A percentile compares a stretch with the other conserved stretches of the same genome.
Conservation (phyloP, 1,284 basidiomycete genomes). For the Gymnopus androsaceus region DNA sequence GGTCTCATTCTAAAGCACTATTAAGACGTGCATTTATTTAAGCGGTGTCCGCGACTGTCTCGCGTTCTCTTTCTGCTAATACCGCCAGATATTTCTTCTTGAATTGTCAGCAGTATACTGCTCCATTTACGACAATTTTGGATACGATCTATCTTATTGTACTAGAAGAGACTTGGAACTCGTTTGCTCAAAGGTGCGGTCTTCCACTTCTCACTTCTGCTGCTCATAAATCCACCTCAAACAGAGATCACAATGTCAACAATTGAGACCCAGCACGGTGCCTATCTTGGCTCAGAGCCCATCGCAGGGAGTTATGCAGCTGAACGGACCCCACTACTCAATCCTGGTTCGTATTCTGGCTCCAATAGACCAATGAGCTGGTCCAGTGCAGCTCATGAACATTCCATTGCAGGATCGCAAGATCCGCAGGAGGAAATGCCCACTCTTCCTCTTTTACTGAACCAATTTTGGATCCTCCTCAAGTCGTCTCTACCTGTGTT, state of each 20-base stretch:
- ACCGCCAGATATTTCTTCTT: too few species aligned
- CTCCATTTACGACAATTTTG: too few species aligned
- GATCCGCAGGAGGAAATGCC: slow-evolving; percentile 1
- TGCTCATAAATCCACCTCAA: not conserved
- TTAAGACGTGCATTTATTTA: too few species aligned
- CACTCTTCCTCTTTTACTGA: not conserved
- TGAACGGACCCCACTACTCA: not conserved
- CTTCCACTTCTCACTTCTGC: not conserved
- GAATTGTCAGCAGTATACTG: too few species aligned
- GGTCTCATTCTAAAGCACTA: too few species aligned
- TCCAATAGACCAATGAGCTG: not conserved
- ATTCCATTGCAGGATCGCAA: too few species aligned
- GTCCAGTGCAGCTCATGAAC: not conserved
- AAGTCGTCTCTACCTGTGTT: slow-evolving; percentile 37
- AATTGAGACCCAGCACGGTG: slow-evolving; percentile 6
- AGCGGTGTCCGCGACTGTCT: too few species aligned
- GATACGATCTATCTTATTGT: too few species aligned
- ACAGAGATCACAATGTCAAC: not conserved
- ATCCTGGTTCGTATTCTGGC: not conserved
- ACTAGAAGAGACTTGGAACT: too few species aligned
- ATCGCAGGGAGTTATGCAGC: not conserved
- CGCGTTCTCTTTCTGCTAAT: too few species aligned
- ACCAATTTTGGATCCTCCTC: not conserved
- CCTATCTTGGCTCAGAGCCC: slow-evolving; percentile 2
- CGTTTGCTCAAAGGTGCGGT: not conserved